Evolutionary conservation across 2,329 filamentous ascomycete species (phyloP).

Genomic region (Geosmithia morbida): DNA sequence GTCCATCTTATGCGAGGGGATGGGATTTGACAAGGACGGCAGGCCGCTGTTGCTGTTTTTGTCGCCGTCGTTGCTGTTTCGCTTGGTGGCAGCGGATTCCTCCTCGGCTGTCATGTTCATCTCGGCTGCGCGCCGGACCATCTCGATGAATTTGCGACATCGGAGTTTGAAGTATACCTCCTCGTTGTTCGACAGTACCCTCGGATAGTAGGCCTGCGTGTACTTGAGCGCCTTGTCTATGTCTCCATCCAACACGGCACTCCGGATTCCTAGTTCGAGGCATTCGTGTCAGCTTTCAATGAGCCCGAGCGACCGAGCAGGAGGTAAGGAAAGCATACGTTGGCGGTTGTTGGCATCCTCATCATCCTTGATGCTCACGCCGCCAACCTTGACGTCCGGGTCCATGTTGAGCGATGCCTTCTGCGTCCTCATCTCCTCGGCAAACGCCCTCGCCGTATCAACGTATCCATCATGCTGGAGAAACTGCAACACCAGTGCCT

Average conservation of each 20-base stretch:
- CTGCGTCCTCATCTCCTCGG: conserved; percentile 63
- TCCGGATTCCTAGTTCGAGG: conserved; percentile 57
- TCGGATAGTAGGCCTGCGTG: conserved; percentile 64
- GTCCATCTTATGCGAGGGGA: conserved; percentile 28
- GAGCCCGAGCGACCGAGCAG: no score
- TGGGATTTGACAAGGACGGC: conserved; percentile 16
- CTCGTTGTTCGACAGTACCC: conserved; percentile 65
- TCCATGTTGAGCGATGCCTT: conserved; percentile 53
- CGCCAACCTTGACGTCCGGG: conserved; percentile 33
- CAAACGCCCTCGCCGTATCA: conserved; percentile 81
- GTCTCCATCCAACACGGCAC: conserved; percentile 79
- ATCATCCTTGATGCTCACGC: conserved; percentile 61
- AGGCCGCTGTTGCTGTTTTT: conserved; percentile 22
- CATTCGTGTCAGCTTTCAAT: no score
- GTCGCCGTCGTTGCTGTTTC: not conserved
- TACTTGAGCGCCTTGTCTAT: conserved; percentile 81
- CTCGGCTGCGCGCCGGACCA: conserved; percentile 67
- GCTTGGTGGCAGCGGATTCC: no score
- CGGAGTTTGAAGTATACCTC: conserved; percentile 78
- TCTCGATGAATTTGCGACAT: conserved; percentile 89
- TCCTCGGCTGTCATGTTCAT: conserved; percentile 38
- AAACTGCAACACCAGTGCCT: conserved; percentile 72
- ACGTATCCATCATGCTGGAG: conserved; percentile 91
- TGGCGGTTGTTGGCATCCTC: conserved; percentile 77
- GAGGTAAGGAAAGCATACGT: conserved; percentile 37